Percentiles rank a stretch among this genome's conserved stretches.
Evolutionary conservation across 2,329 filamentous ascomycete species (phyloP).

Genomic region (Pseudopyricularia cyperi): DNA sequence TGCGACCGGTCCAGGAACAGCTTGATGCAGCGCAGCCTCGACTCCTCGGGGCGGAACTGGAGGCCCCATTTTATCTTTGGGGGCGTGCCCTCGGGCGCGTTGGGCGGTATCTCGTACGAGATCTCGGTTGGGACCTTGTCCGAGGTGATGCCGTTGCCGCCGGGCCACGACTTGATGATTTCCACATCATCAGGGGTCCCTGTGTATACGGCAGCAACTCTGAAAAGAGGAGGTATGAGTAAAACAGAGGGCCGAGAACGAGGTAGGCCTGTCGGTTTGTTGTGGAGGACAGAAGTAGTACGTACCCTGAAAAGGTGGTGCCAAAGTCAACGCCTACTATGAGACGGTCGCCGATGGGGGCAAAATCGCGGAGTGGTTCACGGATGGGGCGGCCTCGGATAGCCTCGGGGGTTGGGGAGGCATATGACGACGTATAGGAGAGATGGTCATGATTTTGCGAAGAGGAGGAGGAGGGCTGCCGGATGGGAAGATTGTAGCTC

Average conservation of each 20-base stretch:
- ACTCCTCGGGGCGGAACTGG: constrained; percentile 67
- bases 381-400: constrained; percentile 46
- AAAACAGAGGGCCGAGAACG: background rate
- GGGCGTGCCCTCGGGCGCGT: constrained; percentile 22
- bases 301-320: constrained; percentile 69
- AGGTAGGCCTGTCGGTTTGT: background rate
- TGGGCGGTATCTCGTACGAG: constrained; percentile 38
- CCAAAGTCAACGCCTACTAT: constrained; percentile 76
- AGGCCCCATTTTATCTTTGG: constrained; percentile 64
- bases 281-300: constrained; percentile 7
- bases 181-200: constrained; percentile 68
- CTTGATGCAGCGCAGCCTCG: constrained; percentile 69
- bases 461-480: constrained; percentile 17
- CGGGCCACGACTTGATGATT: constrained; percentile 76
- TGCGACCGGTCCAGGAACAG: constrained; percentile 71
- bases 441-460: constrained; percentile 36
- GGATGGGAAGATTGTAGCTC: constrained; percentile 30
- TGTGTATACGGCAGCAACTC: constrained; percentile 61
- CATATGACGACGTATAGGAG: constrained; percentile 39
- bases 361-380: constrained; percentile 38
- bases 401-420: constrained; percentile 31
- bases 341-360: constrained; percentile 45
- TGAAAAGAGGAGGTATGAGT: constrained; percentile 13
- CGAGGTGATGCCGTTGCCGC: constrained; percentile 74
- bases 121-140: constrained; percentile 79